Percentiles rank a stretch among this genome's conserved stretches.
Conservation (phyloP, 1,284 basidiomycete species). For the Naganishia cerealis region DNA sequence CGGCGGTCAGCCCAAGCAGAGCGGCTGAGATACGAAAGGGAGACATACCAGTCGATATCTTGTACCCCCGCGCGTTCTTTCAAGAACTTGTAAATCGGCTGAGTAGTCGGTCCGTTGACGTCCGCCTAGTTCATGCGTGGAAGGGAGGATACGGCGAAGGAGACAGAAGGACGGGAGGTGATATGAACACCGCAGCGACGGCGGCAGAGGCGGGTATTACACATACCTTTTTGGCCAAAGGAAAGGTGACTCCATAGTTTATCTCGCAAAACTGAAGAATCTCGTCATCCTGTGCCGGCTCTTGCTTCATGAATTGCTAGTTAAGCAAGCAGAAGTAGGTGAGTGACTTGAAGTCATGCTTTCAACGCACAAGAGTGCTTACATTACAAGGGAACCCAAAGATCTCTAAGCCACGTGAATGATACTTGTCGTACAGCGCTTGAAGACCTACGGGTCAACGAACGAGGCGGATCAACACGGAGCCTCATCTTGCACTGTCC, state of each 20-base stretch:
- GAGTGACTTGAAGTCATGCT: neutral
- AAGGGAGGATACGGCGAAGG: neutral
- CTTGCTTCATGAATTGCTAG: constrained; percentile 61
- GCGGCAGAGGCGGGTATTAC: neutral
- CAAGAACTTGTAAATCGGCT: constrained; percentile 57
- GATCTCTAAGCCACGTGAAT: constrained; percentile 70
- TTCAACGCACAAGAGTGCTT: constrained; percentile 36
- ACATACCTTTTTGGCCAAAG: constrained; percentile 70
- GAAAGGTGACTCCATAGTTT: constrained; percentile 75
- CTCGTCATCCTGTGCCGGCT: constrained; percentile 70
- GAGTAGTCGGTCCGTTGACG: constrained; percentile 57
- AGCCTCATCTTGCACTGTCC: neutral
- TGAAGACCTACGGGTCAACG: constrained; percentile 64
- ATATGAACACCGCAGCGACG: neutral
- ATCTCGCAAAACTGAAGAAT: constrained; percentile 62
- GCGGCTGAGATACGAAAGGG: neutral
- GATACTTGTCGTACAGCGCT: constrained; percentile 77
- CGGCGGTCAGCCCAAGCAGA: neutral
- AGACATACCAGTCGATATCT: constrained; percentile 49
- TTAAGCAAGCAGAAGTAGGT: neutral
- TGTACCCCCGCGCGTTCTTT: constrained; percentile 52
- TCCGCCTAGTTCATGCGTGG: constrained; percentile 44
- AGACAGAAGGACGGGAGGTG: neutral
- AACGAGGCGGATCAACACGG: neutral
- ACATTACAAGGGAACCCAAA: constrained; percentile 91